Conservation (phyloP, 1,284 basidiomycete species). For the Hypsizygus ulmarius region DNA sequence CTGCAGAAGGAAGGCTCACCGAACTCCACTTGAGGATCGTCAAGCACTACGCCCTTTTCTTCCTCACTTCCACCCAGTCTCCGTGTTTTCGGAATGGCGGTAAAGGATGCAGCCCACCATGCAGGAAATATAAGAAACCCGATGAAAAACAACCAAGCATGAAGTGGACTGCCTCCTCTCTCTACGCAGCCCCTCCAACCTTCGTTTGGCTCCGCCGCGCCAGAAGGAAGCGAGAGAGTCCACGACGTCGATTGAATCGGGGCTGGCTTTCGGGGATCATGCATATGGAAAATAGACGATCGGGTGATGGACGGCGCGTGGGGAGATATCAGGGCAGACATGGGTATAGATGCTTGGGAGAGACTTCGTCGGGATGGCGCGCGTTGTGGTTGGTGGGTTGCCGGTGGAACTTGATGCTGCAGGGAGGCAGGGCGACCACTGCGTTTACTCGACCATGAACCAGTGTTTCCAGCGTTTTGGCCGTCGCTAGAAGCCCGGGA, state of each 20-base stretch:
- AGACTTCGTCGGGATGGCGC: slow-evolving; percentile 47
- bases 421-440: slow-evolving; percentile 28
- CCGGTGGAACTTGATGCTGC: slow-evolving; percentile 16
- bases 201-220: slow-evolving; percentile 24
- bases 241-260: slow-evolving; percentile 57
- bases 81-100: slow-evolving; percentile 59
- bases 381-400: slow-evolving; percentile 27
- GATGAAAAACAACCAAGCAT: slow-evolving; percentile 74
- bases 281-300: slow-evolving; percentile 69
- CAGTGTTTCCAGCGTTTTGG: slow-evolving; percentile 39
- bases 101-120: slow-evolving; percentile 72
- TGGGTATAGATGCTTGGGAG: slow-evolving; percentile 69
- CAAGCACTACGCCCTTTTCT: slow-evolving; percentile 70
- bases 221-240: slow-evolving; percentile 47
- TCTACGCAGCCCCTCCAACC: slow-evolving; percentile 44
- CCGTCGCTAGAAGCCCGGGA: slow-evolving; percentile 30
- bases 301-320: slow-evolving; percentile 66
- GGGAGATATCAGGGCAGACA: slow-evolving; percentile 71
- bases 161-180: slow-evolving; percentile 61
- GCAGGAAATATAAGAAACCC: slow-evolving; percentile 73
- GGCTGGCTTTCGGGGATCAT: slow-evolving; percentile 67
- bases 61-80: slow-evolving; percentile 53
- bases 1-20: slow-evolving; percentile 42
- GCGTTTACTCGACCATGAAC: slow-evolving; percentile 56
- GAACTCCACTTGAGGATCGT: slow-evolving; percentile 75